Base-by-base conservation (phyloP, 2,329 filamentous ascomycete genomes). In the Rhexocercosporidium sp. region DNA sequence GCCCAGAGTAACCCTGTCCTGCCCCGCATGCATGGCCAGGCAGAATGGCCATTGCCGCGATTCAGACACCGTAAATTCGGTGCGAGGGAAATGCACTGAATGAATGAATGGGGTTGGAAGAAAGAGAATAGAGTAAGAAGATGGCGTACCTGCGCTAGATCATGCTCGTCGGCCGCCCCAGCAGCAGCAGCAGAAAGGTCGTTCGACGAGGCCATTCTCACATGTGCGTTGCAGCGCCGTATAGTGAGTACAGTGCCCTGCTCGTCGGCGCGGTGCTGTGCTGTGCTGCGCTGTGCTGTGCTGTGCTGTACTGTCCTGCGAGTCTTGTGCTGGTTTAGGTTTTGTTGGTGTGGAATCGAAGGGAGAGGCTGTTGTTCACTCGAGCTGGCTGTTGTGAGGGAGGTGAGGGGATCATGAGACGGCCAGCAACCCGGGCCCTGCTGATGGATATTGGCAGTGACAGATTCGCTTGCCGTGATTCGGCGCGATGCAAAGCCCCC, bases 91-190 rank as follows among this genome's bases (percentile, higher is more conserved):
- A 37, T 37, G 8, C 8, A 37, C 12, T 9, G 34, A n/a, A n/a
- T n/a, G n/a, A n/a, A n/a, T n/a, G n/a, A n/a, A n/a, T n/a, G n/a
- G n/a, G n/a, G n/a, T n/a, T n/a, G n/a, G n/a, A n/a, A n/a, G n/a
- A n/a, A n/a, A n/a, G n/a, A n/a, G n/a, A n/a, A n/a, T n/a, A n/a
- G n/a, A n/a, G 8, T 4, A 44, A 11, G 14, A 14, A 44, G 5
- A 18, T 71, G 31, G 22, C 71, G 44, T 69, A 72, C 71, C 69
- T 73, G 70, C 16, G 70, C 68, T 56, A 70, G 59, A 60, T 73
- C 71, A 14, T 66, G 51, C 20, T 62, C 65, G 18, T 71, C 67
- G 20, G 63, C 56, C 12, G 37, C 64, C 37, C 34, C 56, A 1
- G 25, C 54, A 31, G 41, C 56, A 1, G 25, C 54, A 31, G 41